These are phyloP conservation scores for Flammula alnicola DNA, from an alignment of 1,284 basidiomycete species.

Conservation along the genomic window DNA sequence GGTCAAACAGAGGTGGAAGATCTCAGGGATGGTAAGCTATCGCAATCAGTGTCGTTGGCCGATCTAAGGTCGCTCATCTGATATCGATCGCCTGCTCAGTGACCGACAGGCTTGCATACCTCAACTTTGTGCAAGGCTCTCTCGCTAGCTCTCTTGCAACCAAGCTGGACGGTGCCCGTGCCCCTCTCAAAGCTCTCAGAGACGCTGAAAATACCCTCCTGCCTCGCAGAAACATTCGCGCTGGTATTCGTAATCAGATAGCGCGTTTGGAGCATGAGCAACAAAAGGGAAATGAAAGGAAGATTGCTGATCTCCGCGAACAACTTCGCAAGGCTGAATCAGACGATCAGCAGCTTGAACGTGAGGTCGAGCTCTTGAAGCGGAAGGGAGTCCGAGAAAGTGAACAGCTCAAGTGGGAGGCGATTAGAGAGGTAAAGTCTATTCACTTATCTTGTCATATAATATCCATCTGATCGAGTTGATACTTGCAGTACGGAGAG, in stretches of 20 bases:
- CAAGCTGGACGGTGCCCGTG: slow-evolving; percentile 65
- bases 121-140: slow-evolving; percentile 75
- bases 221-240: slow-evolving; percentile 65
- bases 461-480: slow-evolving; percentile 4
- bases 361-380: slow-evolving; percentile 70
- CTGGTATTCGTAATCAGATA: slow-evolving; percentile 62
- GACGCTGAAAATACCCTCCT: slow-evolving; percentile 65
- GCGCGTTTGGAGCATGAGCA: slow-evolving; percentile 66
- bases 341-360: slow-evolving; percentile 68
- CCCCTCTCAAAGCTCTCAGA: slow-evolving; percentile 70
- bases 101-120: slow-evolving; percentile 76
- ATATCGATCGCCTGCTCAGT: slow-evolving; percentile 43
- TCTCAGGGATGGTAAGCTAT: slow-evolving; percentile 69
- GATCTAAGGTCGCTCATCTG: slow-evolving; percentile 19
- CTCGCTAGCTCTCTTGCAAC: slow-evolving; percentile 61
- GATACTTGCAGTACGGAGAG: slow-evolving; percentile 66
- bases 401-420: slow-evolving; percentile 76
- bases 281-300: slow-evolving; percentile 61
- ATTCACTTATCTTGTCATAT: neutral
- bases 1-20: slow-evolving; percentile 72
- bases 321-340: slow-evolving; percentile 65
- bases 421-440: slow-evolving; percentile 66
- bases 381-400: slow-evolving; percentile 74
- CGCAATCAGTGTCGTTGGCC: neutral
- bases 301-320: slow-evolving; percentile 64